Evolutionary conservation across 768 basidiomycete species (phyloP).

Genomic region (Suillus cothurnatus): DNA sequence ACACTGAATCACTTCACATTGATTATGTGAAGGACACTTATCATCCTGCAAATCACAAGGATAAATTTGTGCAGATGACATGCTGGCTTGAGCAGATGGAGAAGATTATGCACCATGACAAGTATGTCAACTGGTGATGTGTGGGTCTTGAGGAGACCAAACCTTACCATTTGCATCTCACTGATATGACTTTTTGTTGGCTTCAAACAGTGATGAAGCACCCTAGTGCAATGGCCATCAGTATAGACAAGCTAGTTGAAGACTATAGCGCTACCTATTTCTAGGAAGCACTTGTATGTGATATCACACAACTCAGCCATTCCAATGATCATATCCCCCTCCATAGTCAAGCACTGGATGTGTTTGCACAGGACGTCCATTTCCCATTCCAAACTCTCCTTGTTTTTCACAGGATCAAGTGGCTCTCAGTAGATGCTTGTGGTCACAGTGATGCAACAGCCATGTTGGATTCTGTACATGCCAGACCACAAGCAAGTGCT

Average conservation of each 20-base stretch:
- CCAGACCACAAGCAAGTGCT: conserved; percentile 18
- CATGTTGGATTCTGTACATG: too few species aligned
- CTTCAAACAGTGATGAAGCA: conserved; percentile 26
- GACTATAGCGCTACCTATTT: conserved; percentile 28
- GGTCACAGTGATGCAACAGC: conserved; percentile 6
- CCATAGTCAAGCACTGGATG: too few species aligned
- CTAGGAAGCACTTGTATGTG: conserved; percentile 11
- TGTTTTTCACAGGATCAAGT: conserved; percentile 38
- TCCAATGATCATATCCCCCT: conserved; percentile 17
- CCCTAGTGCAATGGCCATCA: conserved; percentile 25
- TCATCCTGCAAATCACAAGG: too few species aligned
- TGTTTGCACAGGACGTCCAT: conserved; percentile 6
- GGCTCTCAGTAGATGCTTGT: conserved; percentile 21
- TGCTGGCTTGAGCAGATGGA: too few species aligned
- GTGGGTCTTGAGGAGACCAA: conserved; percentile 33
- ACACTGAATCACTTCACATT: too few species aligned
- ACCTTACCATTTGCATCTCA: conserved; percentile 20
- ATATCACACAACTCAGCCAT: conserved; percentile 16
- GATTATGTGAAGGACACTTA: too few species aligned
- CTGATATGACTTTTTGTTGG: conserved; percentile 14
- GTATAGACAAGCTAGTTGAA: conserved; percentile 16
- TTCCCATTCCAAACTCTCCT: conserved; percentile 22
- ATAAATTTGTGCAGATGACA: too few species aligned
- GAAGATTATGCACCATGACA: too few species aligned
- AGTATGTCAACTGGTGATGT: too few species aligned